Base-by-base conservation (phyloP, 768 basidiomycete genomes). In the Fomitopsis serialis region DNA sequence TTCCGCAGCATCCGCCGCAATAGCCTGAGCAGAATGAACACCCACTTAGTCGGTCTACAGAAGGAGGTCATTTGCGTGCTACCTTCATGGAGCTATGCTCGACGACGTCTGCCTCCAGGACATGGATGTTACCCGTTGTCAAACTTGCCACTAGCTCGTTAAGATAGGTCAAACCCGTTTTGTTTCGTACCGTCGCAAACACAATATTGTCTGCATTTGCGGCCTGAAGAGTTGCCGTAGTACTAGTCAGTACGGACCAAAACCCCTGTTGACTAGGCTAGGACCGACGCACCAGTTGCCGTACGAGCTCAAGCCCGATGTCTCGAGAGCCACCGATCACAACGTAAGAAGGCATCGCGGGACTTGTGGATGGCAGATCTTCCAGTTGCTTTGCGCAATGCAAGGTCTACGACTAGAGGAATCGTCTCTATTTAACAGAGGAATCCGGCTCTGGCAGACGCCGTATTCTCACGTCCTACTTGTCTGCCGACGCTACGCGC, bases 71-170 rank as follows among this genome's bases (percentile, higher is more conserved):
- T 5, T 4, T 45, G n/a, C 24, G n/a, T 23, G 23, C 29, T 34
- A 48, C 46, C 46, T 67, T 59, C 40, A 75, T 46, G 2, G 66
- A 59, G 10, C 34, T 25, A 29, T 42, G 48, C 45, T 72, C 61
- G 2, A 64, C 69, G 23, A 76, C 63, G 53, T 77, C 73, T 3
- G 66, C 68, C 52, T 71, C 56, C 24, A 76, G 13, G 13, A 74
- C 48, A 46, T 69, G 64, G 7, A 77, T 53, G 45, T 73, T 71
- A 5, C 44, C 23, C 21, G 47, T 44, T 12, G 25, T 36, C 11
- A 35, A 34, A 7, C 49, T 32, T 12, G 48, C 17, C 1, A 29
- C n/a, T 0, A 59, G 37, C 24, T 19, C 37, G 5, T 35, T 15
- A 9, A 61, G 55, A 8, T 59, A 53, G 2, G 34, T 37, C 4